phyloP scores from a whole-genome alignment of 768 basidiomycete species.

The Tubosaeta sp. region DNA sequence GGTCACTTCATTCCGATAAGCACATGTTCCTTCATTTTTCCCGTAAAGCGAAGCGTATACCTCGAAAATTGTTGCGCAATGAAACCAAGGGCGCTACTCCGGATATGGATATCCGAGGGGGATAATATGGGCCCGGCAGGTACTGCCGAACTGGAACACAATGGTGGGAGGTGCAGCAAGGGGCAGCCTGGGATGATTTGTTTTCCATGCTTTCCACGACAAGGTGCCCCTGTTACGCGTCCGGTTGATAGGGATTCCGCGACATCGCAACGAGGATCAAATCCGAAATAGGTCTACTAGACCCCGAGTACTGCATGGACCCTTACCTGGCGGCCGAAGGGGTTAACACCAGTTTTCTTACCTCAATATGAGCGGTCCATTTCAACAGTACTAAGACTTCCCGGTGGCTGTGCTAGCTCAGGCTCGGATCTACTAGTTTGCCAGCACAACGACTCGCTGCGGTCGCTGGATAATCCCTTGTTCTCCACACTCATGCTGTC shows the following conservation, averaged over 20 bases:
- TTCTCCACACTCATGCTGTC: constrained; percentile 16
- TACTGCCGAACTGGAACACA: constrained; percentile 1
- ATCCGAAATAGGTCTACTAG: constrained; percentile 8
- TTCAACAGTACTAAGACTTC: not conserved
- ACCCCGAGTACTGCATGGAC: constrained; percentile 19
- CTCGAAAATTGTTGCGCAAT: not conserved
- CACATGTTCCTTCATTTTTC: constrained; percentile 1
- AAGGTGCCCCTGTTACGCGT: constrained; percentile 22
- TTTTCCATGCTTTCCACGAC: constrained; percentile 25
- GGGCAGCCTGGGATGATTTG: constrained; percentile 14
- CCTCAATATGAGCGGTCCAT: not conserved
- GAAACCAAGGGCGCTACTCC: not conserved
- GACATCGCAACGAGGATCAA: constrained; percentile 27
- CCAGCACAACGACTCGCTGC: not conserved
- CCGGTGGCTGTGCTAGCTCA: constrained; percentile 19
- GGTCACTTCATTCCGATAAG: constrained; percentile 3
- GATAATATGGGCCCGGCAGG: constrained; percentile 1
- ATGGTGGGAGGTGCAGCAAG: constrained; percentile 16
- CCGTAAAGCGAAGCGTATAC: not conserved
- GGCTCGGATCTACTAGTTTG: not conserved
- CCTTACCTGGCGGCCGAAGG: constrained; percentile 3
- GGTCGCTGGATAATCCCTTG: not conserved
- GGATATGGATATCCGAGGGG: constrained; percentile 21
- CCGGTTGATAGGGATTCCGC: constrained; percentile 7
- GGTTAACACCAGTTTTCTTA: not conserved